These are phyloP conservation scores for Penicillium sp. DNA, from an alignment of 2,329 filamentous ascomycete species.

Conservation along the genomic window DNA sequence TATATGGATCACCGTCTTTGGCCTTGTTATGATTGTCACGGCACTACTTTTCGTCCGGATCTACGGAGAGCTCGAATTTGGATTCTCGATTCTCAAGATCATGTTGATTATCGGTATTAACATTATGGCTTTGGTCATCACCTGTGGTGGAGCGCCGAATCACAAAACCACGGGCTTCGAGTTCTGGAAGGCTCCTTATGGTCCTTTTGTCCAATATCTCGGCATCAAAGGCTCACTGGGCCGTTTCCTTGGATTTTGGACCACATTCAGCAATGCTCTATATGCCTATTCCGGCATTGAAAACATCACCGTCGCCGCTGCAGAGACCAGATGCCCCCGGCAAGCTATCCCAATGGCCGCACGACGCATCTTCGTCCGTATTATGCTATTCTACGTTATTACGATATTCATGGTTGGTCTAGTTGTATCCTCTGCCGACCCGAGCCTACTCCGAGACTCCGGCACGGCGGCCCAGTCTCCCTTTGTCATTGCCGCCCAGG, in stretches of 20 bases:
- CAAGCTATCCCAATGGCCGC: constrained; percentile 60
- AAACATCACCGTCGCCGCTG: constrained; percentile 56
- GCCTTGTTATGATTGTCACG: constrained; percentile 42
- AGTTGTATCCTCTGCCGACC: constrained; percentile 54
- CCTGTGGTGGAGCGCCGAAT: constrained; percentile 49
- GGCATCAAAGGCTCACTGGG: constrained; percentile 51
- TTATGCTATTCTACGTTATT: constrained; percentile 61
- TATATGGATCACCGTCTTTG: constrained; percentile 50
- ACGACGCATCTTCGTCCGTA: constrained; percentile 59
- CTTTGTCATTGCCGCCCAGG: constrained; percentile 53
- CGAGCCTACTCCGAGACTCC: constrained; percentile 53
- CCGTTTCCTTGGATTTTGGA: constrained; percentile 53
- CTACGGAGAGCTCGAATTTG: constrained; percentile 61
- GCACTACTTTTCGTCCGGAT: constrained; percentile 46
- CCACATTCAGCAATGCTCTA: constrained; percentile 31
- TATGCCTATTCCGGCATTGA: constrained; percentile 52
- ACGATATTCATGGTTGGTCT: constrained; percentile 57
- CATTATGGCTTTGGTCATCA: constrained; percentile 58
- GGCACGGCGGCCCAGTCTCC: constrained; percentile 53
- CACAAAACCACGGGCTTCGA: constrained; percentile 46
- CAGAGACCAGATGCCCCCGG: constrained; percentile 58
- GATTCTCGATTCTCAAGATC: constrained; percentile 63
- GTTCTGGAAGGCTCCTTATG: constrained; percentile 51
- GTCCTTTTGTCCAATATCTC: constrained; percentile 48
- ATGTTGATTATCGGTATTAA: constrained; percentile 66